Evolutionary conservation across 1,139 yeast species (phyloP).

Genomic region (Eremothecium gossypii): DNA sequence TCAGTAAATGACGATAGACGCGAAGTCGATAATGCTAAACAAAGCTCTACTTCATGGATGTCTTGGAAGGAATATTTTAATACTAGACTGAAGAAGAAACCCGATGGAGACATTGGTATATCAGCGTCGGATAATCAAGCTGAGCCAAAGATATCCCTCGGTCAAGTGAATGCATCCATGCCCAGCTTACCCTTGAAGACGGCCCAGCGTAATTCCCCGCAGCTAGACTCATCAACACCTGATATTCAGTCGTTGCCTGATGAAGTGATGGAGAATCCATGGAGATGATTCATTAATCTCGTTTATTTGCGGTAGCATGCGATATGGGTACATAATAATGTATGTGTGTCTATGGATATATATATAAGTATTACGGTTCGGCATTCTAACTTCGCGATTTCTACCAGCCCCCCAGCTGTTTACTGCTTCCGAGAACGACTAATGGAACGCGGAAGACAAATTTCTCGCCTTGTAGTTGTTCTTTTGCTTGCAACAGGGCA

Average conservation of each 20-base stretch:
- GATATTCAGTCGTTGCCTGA: constrained; percentile 1
- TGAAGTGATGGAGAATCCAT: constrained; percentile 6
- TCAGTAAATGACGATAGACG: not conserved
- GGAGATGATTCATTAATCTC: not conserved
- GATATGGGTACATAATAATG: not conserved
- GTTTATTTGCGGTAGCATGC: not conserved
- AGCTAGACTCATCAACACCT: not conserved
- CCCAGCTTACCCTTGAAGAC: too few species aligned
- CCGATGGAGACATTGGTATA: not conserved
- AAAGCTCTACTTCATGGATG: constrained; percentile 10
- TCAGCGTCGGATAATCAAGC: constrained; percentile 1
- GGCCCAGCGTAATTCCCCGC: too few species aligned
- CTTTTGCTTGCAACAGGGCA: constrained; percentile 24
- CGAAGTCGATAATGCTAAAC: not conserved
- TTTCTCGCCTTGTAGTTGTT: constrained; percentile 30
- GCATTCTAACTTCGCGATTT: not conserved
- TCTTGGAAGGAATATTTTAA: constrained; percentile 24
- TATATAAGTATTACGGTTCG: not conserved
- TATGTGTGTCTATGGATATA: not conserved
- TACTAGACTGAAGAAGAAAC: constrained; percentile 12
- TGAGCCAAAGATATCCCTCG: too few species aligned
- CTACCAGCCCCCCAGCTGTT: constrained; percentile 32
- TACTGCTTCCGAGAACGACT: constrained; percentile 27
- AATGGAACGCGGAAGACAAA: constrained; percentile 32
- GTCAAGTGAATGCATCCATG: too few species aligned